Evolutionary conservation across 2,329 filamentous ascomycete species (phyloP).

Genomic region (Bipolaris cookei): DNA sequence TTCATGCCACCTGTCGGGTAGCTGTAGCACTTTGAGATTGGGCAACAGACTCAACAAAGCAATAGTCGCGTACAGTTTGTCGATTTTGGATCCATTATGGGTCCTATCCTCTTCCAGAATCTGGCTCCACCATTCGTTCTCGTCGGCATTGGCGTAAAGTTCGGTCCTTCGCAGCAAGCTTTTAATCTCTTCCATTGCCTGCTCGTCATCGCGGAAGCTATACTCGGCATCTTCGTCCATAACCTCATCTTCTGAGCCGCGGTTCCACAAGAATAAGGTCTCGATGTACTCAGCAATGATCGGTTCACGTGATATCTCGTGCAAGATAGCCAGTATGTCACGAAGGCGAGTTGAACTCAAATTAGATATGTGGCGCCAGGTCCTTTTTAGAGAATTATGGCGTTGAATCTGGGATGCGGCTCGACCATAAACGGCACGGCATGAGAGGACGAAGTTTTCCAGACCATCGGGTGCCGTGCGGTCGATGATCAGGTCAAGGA

Average conservation of each 20-base stretch:
- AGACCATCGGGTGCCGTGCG: slow-evolving; percentile 35
- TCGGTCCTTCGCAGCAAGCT: slow-evolving; percentile 23
- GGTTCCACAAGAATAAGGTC: slow-evolving; percentile 36
- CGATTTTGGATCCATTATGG: slow-evolving; percentile 15
- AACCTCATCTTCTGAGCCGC: slow-evolving; percentile 15
- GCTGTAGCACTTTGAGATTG: slow-evolving; percentile 38
- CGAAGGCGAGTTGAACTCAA: slow-evolving; percentile 16
- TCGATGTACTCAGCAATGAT: slow-evolving; percentile 42
- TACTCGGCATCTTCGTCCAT: neutral
- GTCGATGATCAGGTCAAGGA: slow-evolving; percentile 43
- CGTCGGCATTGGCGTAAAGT: slow-evolving; percentile 23
- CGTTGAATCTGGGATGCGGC: slow-evolving; percentile 34
- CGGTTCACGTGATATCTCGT: slow-evolving; percentile 36
- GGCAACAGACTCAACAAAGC: slow-evolving; percentile 38
- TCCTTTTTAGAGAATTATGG: slow-evolving; percentile 37
- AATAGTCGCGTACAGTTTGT: slow-evolving; percentile 33
- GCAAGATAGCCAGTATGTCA: slow-evolving; percentile 33
- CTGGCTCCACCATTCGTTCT: slow-evolving; percentile 37
- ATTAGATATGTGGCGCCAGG: slow-evolving; percentile 35
- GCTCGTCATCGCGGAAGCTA: slow-evolving; percentile 29
- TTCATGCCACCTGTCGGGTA: slow-evolving; percentile 39
- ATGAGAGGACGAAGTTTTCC: slow-evolving; percentile 40
- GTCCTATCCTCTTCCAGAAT: slow-evolving; percentile 33
- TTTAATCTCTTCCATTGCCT: slow-evolving; percentile 31
- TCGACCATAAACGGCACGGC: slow-evolving; percentile 36